Conservation (phyloP, 306 rosid genomes). For the Sicyos baderoa region DNA sequence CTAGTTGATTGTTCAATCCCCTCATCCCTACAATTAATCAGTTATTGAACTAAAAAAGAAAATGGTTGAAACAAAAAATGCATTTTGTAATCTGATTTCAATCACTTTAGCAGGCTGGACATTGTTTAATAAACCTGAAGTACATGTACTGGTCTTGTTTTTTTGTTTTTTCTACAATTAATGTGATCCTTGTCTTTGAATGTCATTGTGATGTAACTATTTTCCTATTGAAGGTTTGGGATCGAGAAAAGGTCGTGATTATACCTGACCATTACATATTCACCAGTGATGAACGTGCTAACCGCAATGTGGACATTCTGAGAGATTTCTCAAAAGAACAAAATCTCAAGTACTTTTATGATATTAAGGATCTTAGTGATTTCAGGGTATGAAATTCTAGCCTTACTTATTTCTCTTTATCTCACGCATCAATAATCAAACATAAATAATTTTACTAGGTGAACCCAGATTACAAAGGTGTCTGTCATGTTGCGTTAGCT, state of each 20-base stretch:
- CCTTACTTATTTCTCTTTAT: slow-evolving; percentile 8
- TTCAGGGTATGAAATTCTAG: slow-evolving; percentile 51
- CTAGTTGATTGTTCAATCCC: too few relatives aligned
- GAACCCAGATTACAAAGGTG: slow-evolving; percentile 97
- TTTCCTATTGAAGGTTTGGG: slow-evolving; percentile 67
- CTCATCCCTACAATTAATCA: too few relatives aligned
- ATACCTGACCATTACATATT: slow-evolving; percentile 95
- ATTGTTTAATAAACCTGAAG: neutral
- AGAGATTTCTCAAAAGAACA: slow-evolving; percentile 88
- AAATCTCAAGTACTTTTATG: slow-evolving; percentile 85
- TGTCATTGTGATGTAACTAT: neutral
- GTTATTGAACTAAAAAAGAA: too few relatives aligned
- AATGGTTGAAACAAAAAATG: neutral
- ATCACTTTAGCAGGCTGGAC: slow-evolving; percentile 13
- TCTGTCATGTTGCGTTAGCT: slow-evolving; percentile 91
- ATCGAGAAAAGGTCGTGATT: slow-evolving; percentile 77
- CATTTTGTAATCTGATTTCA: neutral
- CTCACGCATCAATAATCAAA: slow-evolving; percentile 3
- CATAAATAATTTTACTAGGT: slow-evolving; percentile 36
- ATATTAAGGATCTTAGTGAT: slow-evolving; percentile 79
- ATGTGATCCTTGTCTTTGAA: neutral
- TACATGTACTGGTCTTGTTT: neutral
- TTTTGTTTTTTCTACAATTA: neutral
- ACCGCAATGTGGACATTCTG: slow-evolving; percentile 84
- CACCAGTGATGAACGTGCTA: slow-evolving; percentile 86